A percentile compares a stretch with the other conserved stretches of the same genome.
Evolutionary conservation across 2,329 filamentous ascomycete species (phyloP).

Genomic region (Periconia macrospinosa): DNA sequence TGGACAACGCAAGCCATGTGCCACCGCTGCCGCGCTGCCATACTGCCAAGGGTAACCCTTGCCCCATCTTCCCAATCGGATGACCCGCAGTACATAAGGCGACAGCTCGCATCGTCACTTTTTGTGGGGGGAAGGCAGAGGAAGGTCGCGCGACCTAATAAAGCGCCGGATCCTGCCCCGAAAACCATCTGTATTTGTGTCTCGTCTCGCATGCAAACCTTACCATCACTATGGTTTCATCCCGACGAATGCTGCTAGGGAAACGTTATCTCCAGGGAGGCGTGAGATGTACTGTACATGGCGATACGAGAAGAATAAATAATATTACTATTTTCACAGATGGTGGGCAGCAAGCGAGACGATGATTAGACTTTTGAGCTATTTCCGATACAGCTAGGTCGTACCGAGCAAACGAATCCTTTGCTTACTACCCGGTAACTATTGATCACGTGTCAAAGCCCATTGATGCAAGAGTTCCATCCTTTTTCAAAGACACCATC

Average conservation of each 20-base stretch:
- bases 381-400: too few relatives aligned
- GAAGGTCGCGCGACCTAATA: background rate
- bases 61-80: conserved; percentile 22
- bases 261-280: background rate
- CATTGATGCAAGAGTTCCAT: too few relatives aligned
- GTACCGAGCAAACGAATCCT: too few relatives aligned
- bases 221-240: background rate
- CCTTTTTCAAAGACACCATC: too few relatives aligned
- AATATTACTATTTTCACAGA: too few relatives aligned
- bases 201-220: background rate
- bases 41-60: conserved; percentile 20
- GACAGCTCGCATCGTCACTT: conserved; percentile 36
- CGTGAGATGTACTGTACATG: background rate
- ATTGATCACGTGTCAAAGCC: too few relatives aligned
- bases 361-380: too few relatives aligned
- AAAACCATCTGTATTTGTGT: background rate
- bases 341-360: too few relatives aligned
- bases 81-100: conserved; percentile 21
- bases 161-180: background rate
- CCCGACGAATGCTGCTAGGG: background rate
- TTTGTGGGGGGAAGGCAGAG: conserved; percentile 25
- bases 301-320: background rate
- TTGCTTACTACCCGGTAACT: too few relatives aligned
- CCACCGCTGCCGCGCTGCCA: conserved; percentile 17
- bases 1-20: conserved; percentile 38